Evolutionary conservation across 2,329 filamentous ascomycete genomes (phyloP).

Genomic region (Microsporum ferrugineum): DNA sequence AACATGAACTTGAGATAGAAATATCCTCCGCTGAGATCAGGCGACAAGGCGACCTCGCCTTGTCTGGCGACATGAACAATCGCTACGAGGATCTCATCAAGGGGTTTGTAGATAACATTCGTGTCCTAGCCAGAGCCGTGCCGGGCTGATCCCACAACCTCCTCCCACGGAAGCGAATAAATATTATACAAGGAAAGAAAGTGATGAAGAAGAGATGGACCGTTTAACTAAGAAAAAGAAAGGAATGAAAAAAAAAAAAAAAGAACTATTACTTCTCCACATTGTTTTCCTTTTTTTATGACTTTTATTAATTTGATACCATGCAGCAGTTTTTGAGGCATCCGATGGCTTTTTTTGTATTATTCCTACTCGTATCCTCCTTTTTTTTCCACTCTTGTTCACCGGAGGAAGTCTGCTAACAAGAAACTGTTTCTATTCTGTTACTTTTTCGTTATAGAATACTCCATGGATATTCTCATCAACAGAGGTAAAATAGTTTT

Average conservation of each 20-base stretch:
- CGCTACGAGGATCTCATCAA: slow-evolving; percentile 38
- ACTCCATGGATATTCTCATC: background rate
- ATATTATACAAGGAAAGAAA: background rate
- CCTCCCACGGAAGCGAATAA: background rate
- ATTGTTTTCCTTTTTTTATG: background rate
- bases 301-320: background rate
- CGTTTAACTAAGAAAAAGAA: background rate
- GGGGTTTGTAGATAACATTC: slow-evolving; percentile 40
- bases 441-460: background rate
- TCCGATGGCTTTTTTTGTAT: background rate
- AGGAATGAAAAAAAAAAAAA: too few relatives aligned
- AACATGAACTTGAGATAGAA: slow-evolving; percentile 40
- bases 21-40: slow-evolving; percentile 36
- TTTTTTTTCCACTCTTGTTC: too few relatives aligned
- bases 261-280: background rate
- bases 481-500: background rate
- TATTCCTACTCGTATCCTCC: background rate
- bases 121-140: slow-evolving; percentile 34
- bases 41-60: slow-evolving; percentile 33
- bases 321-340: background rate
- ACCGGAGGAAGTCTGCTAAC: background rate
- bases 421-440: background rate
- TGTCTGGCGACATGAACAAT: slow-evolving; percentile 29
- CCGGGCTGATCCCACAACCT: slow-evolving; percentile 13
- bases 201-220: background rate